phyloP scores from a whole-genome alignment of 495 filamentous ascomycete genomes.

The Aspergillus ellipticus region DNA sequence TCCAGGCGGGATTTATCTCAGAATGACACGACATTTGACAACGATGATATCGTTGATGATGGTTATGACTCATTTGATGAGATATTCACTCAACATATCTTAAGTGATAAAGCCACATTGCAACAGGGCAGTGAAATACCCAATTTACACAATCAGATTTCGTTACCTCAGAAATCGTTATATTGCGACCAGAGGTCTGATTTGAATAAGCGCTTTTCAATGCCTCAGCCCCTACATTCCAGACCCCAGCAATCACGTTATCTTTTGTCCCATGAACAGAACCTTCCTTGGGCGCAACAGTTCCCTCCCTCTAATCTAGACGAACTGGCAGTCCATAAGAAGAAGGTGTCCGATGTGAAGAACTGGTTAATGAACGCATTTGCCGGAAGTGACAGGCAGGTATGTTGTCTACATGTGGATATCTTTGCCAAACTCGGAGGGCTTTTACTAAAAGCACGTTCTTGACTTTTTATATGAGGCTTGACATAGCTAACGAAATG shows the following conservation, averaged over 20 bases:
- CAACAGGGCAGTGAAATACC: constrained; percentile 3
- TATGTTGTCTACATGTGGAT: constrained; percentile 19
- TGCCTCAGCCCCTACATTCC: constrained; percentile 6
- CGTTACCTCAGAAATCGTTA: neutral
- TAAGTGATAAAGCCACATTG: constrained; percentile 1
- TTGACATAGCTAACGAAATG: constrained; percentile 31
- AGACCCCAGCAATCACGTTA: neutral
- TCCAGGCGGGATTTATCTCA: neutral
- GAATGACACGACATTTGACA: neutral
- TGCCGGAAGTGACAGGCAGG: constrained; percentile 47
- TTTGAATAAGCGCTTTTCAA: constrained; percentile 25
- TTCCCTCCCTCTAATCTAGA: constrained; percentile 70
- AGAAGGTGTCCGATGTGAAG: constrained; percentile 82
- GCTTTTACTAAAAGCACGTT: too few relatives aligned
- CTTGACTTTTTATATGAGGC: neutral
- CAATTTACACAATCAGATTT: neutral
- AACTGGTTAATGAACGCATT: constrained; percentile 76
- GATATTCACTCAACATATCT: constrained; percentile 29
- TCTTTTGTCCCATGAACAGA: constrained; percentile 10
- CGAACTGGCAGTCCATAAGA: constrained; percentile 89
- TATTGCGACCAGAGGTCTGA: constrained; percentile 7
- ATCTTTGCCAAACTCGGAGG: too few relatives aligned
- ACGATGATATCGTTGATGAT: constrained; percentile 49
- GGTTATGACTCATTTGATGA: constrained; percentile 49
- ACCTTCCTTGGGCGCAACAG: constrained; percentile 77